Conservation (phyloP, 2,329 filamentous ascomycete genomes). For the Xylaria digitata region DNA sequence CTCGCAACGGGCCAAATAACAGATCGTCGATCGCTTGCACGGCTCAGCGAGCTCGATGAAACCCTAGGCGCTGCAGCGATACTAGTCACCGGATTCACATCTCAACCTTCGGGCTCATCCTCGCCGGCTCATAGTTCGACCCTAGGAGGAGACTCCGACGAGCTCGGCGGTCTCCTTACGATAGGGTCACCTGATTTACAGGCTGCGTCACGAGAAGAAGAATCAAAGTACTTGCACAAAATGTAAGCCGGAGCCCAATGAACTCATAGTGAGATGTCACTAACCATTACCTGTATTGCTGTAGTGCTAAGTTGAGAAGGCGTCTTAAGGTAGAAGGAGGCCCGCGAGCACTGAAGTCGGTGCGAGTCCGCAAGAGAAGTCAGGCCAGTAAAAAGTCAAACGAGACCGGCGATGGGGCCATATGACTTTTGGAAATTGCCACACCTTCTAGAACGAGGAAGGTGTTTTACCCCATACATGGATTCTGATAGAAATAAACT, state of each 20-base stretch:
- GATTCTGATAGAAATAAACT: not conserved
- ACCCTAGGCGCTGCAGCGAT: constrained; percentile 1
- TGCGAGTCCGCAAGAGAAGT: constrained; percentile 32
- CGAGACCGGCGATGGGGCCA: not conserved
- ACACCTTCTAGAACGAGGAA: too few relatives aligned
- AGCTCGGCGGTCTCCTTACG: constrained; percentile 6
- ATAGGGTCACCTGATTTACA: constrained; percentile 18
- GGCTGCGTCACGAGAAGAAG: constrained; percentile 22
- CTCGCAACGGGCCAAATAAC: constrained; percentile 36
- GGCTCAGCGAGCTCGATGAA: not conserved
- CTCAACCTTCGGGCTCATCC: constrained; percentile 1
- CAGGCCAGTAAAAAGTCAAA: constrained; percentile 19
- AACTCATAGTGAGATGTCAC: constrained; percentile 1
- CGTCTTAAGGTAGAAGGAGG: constrained; percentile 37
- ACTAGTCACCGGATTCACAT: not conserved
- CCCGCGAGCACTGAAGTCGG: constrained; percentile 33
- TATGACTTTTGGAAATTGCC: too few relatives aligned
- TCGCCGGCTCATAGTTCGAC: constrained; percentile 3
- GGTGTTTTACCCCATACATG: too few relatives aligned
- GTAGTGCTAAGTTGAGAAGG: constrained; percentile 40
- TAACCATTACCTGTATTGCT: constrained; percentile 12
- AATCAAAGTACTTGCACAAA: constrained; percentile 21
- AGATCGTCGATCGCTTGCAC: not conserved
- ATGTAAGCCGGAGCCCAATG: constrained; percentile 28
- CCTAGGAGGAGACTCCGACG: not conserved